Percentiles rank a stretch among this genome's conserved stretches.
phyloP scores from a whole-genome alignment of 164 flowering plant genomes.

The Dillenia turbinata region DNA sequence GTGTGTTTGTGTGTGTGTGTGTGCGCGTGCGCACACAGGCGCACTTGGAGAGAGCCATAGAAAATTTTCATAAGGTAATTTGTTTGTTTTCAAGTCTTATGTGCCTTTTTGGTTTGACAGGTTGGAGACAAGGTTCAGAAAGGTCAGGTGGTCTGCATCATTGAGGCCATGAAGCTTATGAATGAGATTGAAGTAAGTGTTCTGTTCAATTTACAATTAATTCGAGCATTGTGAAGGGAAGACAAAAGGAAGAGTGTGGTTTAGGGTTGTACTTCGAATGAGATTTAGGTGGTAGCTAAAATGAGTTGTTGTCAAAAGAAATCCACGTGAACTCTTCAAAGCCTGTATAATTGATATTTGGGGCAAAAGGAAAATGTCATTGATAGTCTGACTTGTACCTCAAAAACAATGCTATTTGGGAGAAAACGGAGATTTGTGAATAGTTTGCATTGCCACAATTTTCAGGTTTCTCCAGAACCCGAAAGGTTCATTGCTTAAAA shows the following conservation, averaged over 20 bases:
- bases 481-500: background rate
- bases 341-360: too few species aligned
- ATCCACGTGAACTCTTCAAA: too few species aligned
- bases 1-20: background rate
- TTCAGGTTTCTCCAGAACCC: too few species aligned
- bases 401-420: too few species aligned
- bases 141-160: slow-evolving; percentile 45
- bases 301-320: too few species aligned
- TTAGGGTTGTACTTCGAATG: too few species aligned
- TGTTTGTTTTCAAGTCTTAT: background rate
- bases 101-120: slow-evolving; percentile 10
- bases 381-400: too few species aligned
- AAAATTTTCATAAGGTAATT: background rate
- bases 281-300: too few species aligned
- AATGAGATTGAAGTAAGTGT: slow-evolving; percentile 44
- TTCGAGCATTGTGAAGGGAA: background rate
- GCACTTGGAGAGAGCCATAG: background rate
- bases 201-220: background rate
- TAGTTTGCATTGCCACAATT: too few species aligned
- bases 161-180: slow-evolving; percentile 58
- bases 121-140: slow-evolving; percentile 47
- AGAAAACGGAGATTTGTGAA: too few species aligned
- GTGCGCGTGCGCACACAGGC: too few species aligned
- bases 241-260: background rate
- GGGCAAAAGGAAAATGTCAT: too few species aligned